These are phyloP conservation scores for Cyberlindnera maritima DNA, from an alignment of 805 yeast genomes.

Conservation along the genomic window DNA sequence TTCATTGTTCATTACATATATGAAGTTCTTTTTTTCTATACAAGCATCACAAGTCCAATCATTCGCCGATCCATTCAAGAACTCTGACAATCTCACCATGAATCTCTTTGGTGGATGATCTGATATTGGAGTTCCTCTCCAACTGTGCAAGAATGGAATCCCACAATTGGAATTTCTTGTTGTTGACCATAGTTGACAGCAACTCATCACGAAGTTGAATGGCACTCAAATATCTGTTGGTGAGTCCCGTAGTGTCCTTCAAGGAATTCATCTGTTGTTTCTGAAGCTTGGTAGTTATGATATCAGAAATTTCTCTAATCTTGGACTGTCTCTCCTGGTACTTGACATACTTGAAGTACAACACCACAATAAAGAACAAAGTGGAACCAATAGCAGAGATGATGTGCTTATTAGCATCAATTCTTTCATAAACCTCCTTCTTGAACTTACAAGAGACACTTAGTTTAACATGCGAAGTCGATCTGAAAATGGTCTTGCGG, in stretches of 20 bases:
- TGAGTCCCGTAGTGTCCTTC: slow-evolving; percentile 33
- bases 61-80: slow-evolving; percentile 76
- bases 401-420: slow-evolving; percentile 27
- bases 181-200: slow-evolving; percentile 32
- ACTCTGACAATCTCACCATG: slow-evolving; percentile 86
- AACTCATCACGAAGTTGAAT: slow-evolving; percentile 71
- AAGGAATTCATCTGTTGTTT: slow-evolving; percentile 39
- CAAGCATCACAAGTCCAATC: not conserved
- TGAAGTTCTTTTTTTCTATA: no score
- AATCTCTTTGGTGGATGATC: slow-evolving; percentile 60
- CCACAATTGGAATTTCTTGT: slow-evolving; percentile 54
- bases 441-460: slow-evolving; percentile 55
- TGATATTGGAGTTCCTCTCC: slow-evolving; percentile 66
- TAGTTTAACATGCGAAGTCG: slow-evolving; percentile 66
- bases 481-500: slow-evolving; percentile 53
- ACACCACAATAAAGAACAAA: slow-evolving; percentile 2
- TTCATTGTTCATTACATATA: no score
- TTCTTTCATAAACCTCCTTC: slow-evolving; percentile 44
- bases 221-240: slow-evolving; percentile 54
- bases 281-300: slow-evolving; percentile 50
- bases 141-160: slow-evolving; percentile 47
- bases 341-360: slow-evolving; percentile 35
- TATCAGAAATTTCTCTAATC: slow-evolving; percentile 43
- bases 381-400: slow-evolving; percentile 10
- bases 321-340: slow-evolving; percentile 38